phyloP scores from a whole-genome alignment of 1,284 basidiomycete genomes.

The Exsudoporus floridanus region DNA sequence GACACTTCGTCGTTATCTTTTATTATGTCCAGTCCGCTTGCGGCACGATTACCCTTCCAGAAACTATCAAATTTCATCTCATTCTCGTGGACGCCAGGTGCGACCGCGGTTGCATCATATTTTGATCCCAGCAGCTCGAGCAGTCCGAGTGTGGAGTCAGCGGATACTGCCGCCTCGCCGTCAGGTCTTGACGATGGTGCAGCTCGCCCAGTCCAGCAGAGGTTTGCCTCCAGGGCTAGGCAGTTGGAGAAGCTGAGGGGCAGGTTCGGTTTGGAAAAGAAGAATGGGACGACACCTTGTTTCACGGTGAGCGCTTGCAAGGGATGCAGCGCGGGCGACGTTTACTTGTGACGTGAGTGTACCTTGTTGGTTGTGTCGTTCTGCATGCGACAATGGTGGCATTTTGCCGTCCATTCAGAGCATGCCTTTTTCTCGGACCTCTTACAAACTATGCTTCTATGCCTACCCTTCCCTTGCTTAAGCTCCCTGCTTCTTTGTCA shows the following conservation, averaged over 20 bases:
- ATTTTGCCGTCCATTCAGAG: slow-evolving; percentile 6
- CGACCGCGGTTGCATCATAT: slow-evolving; percentile 32
- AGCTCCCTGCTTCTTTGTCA: slow-evolving; percentile 13
- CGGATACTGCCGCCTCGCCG: slow-evolving; percentile 17
- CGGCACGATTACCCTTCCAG: slow-evolving; percentile 44
- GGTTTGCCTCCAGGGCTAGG: slow-evolving; percentile 57
- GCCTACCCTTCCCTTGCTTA: slow-evolving; percentile 12
- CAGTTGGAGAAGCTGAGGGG: slow-evolving; percentile 60
- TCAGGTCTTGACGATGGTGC: slow-evolving; percentile 12
- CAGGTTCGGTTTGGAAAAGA: slow-evolving; percentile 49
- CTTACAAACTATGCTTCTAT: slow-evolving; percentile 19
- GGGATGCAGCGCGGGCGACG: slow-evolving; percentile 41
- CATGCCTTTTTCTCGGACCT: slow-evolving; percentile 4
- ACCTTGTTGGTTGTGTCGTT: background rate
- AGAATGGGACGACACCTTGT: slow-evolving; percentile 32
- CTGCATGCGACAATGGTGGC: slow-evolving; percentile 2
- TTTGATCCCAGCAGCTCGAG: slow-evolving; percentile 29
- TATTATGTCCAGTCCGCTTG: slow-evolving; percentile 51
- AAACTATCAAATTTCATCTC: slow-evolving; percentile 60
- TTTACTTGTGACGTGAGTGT: slow-evolving; percentile 45
- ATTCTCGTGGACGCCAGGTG: slow-evolving; percentile 50
- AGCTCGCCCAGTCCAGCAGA: slow-evolving; percentile 28
- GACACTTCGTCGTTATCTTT: slow-evolving; percentile 41
- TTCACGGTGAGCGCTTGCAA: slow-evolving; percentile 40
- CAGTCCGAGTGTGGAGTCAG: slow-evolving; percentile 17